phyloP scores from a whole-genome alignment of 371 early-diverging fungal genomes.

The Parasitella parasitica region DNA sequence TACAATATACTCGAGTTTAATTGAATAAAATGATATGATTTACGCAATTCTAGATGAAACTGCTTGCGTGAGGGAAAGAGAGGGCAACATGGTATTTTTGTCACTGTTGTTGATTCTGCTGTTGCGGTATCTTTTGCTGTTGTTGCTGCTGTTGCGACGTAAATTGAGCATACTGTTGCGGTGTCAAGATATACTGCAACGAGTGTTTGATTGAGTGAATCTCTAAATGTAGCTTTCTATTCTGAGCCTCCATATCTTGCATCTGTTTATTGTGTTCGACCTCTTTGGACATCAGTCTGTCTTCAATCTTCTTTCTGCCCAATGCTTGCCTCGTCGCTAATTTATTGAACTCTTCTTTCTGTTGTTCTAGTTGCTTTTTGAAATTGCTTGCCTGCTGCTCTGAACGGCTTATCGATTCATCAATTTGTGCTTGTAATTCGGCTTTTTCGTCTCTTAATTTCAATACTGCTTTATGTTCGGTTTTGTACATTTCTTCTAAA shows the following conservation, averaged over 20 bases:
- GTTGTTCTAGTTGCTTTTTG: neutral
- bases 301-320: constrained; percentile 11
- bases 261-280: neutral
- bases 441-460: neutral
- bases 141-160: neutral
- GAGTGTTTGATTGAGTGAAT: neutral
- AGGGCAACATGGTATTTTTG: too few species aligned
- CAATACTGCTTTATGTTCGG: neutral
- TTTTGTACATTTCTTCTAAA: neutral
- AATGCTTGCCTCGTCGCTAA: constrained; percentile 8
- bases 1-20: neutral
- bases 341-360: neutral
- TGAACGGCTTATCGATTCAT: neutral
- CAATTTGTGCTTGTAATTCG: neutral
- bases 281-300: neutral
- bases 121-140: neutral
- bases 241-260: neutral
- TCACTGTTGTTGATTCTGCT: neutral
- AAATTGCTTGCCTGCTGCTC: neutral
- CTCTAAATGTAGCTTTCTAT: neutral
- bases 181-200: neutral
- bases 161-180: neutral
- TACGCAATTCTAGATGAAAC: neutral
- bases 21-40: neutral
- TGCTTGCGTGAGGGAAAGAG: neutral